Base-by-base conservation (phyloP, 2,329 filamentous ascomycete species). In the Ascochyta rabiei region DNA sequence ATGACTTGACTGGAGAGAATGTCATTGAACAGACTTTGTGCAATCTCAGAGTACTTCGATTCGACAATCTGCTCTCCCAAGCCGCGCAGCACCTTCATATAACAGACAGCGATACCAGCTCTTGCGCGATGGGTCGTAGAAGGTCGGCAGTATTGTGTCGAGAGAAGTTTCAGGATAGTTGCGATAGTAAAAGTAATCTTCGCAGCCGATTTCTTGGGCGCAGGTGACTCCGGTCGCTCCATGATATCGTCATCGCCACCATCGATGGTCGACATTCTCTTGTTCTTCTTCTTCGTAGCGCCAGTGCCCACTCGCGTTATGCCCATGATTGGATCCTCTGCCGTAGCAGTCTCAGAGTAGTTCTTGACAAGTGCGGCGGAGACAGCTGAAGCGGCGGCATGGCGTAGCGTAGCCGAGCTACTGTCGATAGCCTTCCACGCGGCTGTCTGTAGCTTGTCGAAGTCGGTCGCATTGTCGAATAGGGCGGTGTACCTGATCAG, bases 361-460 rank as follows among this genome's bases (percentile, higher is more conserved):
- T 86, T 87, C 73, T 93, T 92, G 1, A 95, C 87, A 61, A 99
- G 80, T n/a, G 87, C 86, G 57, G 91, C 86, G 9, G 92, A 89
- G 53, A 98, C 81, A 70, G 90, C 93, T 50, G 91, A 90, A 6
- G 92, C 93, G 3, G 91, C 91, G 2, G 93, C 90, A 75, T 93
- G 90, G 56, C 95, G 85, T 46, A 96, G 91, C 24, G 87, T 83
- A 0, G 87, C 78, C 43, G 88, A 89, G 1, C 86, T 76, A 31
- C 88, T 93, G 64, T 99, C 95, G 56, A 96, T 88, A 0, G 89
- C 84, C 75, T 96, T 98, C 83, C 92, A 95, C 15, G 96, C 79
- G 6, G 89, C 86, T 30, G 84, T 84, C 75, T 93, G 92, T 18
- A 98, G 77, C 71, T 89, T 91, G 63, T 99, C 95, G 69, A 96